Evolutionary conservation across 2,329 filamentous ascomycete species (phyloP).

Genomic region (Penicillium sp.): DNA sequence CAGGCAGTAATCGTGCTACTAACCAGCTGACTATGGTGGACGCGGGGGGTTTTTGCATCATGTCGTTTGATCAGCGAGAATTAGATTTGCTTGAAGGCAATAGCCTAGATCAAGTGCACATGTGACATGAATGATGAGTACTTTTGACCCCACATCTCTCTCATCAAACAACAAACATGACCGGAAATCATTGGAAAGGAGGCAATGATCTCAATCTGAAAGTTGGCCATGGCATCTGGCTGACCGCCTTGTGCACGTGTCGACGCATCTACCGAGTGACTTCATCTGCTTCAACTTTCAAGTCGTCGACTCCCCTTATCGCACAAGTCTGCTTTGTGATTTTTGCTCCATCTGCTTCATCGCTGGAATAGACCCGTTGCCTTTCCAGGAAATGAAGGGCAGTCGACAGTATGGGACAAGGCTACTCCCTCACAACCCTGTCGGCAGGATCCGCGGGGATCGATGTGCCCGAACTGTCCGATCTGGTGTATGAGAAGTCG

Average conservation of each 20-base stretch:
- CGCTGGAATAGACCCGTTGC: background rate
- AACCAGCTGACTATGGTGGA: no score
- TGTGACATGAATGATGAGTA: no score
- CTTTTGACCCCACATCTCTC: no score
- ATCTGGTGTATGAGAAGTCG: slow-evolving; percentile 86
- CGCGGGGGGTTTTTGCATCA: background rate
- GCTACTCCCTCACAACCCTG: slow-evolving; percentile 87
- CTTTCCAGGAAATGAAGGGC: slow-evolving; percentile 30
- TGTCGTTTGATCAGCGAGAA: background rate
- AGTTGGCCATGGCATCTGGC: slow-evolving; percentile 2
- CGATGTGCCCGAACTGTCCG: slow-evolving; percentile 85
- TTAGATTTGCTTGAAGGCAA: background rate
- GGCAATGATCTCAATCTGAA: background rate
- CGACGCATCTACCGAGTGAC: slow-evolving; percentile 17
- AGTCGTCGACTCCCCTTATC: slow-evolving; percentile 4
- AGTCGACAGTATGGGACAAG: slow-evolving; percentile 74
- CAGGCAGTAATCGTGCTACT: no score
- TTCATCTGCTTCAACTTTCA: slow-evolving; percentile 19
- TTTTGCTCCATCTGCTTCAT: background rate
- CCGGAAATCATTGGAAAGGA: background rate
- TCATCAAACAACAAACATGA: background rate
- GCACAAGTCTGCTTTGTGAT: background rate
- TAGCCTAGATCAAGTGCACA: background rate
- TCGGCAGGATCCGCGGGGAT: slow-evolving; percentile 90
- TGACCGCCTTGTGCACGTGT: slow-evolving; percentile 27